These are phyloP conservation scores for Grosmannia clavigera DNA, from an alignment of 2,329 filamentous ascomycete species.

Conservation along the genomic window DNA sequence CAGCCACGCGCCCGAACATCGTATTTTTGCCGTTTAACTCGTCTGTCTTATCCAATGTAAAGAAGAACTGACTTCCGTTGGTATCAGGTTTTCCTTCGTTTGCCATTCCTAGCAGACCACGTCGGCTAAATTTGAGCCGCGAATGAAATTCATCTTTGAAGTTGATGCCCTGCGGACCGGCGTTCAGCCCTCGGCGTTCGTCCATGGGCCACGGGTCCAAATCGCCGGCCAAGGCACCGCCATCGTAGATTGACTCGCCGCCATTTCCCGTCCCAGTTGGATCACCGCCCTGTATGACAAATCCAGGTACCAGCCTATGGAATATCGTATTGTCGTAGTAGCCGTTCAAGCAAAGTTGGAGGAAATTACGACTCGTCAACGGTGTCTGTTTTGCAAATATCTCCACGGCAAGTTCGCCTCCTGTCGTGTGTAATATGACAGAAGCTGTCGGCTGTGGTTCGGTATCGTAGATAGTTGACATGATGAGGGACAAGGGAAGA, in stretches of 20 bases:
- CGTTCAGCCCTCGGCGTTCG: slow-evolving; percentile 48
- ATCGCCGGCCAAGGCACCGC: slow-evolving; percentile 60
- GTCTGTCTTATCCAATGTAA: slow-evolving; percentile 74
- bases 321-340: slow-evolving; percentile 94
- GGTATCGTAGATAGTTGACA: slow-evolving; percentile 88
- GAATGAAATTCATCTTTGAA: slow-evolving; percentile 84
- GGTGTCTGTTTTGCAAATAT: slow-evolving; percentile 93
- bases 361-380: slow-evolving; percentile 83
- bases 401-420: slow-evolving; percentile 80
- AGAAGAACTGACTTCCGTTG: slow-evolving; percentile 95
- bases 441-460: slow-evolving; percentile 91
- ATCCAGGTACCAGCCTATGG: slow-evolving; percentile 82
- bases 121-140: slow-evolving; percentile 80
- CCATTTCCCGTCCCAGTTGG: slow-evolving; percentile 86
- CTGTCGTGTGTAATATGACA: slow-evolving; percentile 77
- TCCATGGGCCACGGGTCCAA: slow-evolving; percentile 63
- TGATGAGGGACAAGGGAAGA: slow-evolving; percentile 22
- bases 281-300: slow-evolving; percentile 90
- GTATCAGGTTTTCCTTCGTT: slow-evolving; percentile 67
- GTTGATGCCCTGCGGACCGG: slow-evolving; percentile 44
- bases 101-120: slow-evolving; percentile 90
- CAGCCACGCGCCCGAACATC: slow-evolving; percentile 81
- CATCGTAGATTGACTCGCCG: slow-evolving; percentile 84
- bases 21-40: slow-evolving; percentile 87
- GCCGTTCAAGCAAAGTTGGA: slow-evolving; percentile 86